Base-by-base conservation (phyloP, 1,139 yeast species). In the Kurtzmaniella quercitrusa region DNA sequence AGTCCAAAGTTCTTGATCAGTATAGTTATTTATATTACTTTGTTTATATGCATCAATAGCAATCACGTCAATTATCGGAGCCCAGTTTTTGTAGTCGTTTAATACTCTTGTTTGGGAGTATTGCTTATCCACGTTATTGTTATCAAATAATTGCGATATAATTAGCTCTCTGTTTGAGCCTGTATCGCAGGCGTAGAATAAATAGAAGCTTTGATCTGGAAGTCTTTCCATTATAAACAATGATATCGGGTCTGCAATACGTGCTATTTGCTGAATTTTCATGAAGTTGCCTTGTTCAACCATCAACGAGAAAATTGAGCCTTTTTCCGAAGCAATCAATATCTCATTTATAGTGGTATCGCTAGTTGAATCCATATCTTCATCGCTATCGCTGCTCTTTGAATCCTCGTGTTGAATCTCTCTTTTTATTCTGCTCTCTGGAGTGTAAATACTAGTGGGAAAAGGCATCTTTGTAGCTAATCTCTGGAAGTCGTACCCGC, bases 1-100 rank as follows among this genome's bases (percentile, higher is more conserved):
- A 2, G 74, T 65, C 79, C 79, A 78, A 1, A 77, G 48, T 43
- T 77, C 80, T 36, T 68, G 65, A 15, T 57, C 54, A 6, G 60
- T 49, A 34, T 56, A 56, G 25, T 49, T 52, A 10, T 49, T 43
- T 14, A 55, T 41, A 31, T 50, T 51, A 41, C 57, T 50, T 25
- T 59, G 48, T 33, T 46, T 48, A 31, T 46, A 56, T 0, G 68
- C 52, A 15, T 69, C 68, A 2, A 73, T 58, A 2, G 74, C 53
- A 46, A 58, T 63, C 0, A 70, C 54, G 53, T 77, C 81, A 19
- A 71, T 48, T 2, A 77, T 48, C 0, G 82, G 82, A 0, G 79
- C 67, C 82, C 82, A 77, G 47, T 70, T 75, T 39, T 62, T 66
- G 55, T 64, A 70, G 47, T 67, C 68, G 17, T 52, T 50, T 6